These are phyloP conservation scores for Ceratocystis lukuohia DNA, from an alignment of 2,329 filamentous ascomycete species.

Conservation along the genomic window DNA sequence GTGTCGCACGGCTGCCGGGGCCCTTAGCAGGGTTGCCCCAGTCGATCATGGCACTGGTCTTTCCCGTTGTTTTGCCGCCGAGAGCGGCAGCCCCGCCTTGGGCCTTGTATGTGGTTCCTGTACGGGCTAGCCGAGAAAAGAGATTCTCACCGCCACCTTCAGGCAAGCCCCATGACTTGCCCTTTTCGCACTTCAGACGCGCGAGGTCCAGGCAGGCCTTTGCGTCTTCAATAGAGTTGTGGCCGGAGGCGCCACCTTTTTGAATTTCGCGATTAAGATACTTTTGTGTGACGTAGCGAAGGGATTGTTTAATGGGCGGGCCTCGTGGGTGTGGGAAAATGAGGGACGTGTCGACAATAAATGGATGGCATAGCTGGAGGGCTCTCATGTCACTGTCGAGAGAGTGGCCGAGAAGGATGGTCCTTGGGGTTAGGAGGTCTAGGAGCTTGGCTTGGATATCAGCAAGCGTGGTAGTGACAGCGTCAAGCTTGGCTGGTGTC, in stretches of 20 bases:
- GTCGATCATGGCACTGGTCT: conserved; percentile 66
- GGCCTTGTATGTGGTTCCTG: conserved; percentile 48
- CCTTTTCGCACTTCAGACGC: conserved; percentile 91
- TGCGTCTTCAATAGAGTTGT: conserved; percentile 89
- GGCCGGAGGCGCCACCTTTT: conserved; percentile 58
- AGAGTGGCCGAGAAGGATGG: conserved; percentile 68
- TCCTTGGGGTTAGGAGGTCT: conserved; percentile 54
- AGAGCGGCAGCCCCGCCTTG: conserved; percentile 45
- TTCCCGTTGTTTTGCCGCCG: conserved; percentile 42
- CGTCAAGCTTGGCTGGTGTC: conserved; percentile 67
- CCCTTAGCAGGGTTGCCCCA: conserved; percentile 66
- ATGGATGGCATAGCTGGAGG: conserved; percentile 76
- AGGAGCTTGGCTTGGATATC: conserved; percentile 75
- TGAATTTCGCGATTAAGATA: conserved; percentile 83
- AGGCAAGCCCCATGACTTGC: conserved; percentile 68
- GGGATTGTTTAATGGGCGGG: conserved; percentile 73
- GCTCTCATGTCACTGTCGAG: conserved; percentile 74
- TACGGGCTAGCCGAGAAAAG: conserved; percentile 64
- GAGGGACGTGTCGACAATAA: conserved; percentile 82
- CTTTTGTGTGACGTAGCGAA: conserved; percentile 81
- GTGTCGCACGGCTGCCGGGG: conserved; percentile 41
- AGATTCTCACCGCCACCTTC: conserved; percentile 75
- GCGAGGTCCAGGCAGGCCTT: conserved; percentile 82
- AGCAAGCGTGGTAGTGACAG: conserved; percentile 66
- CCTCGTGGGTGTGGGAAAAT: conserved; percentile 85